Percentiles rank a stretch among this genome's conserved stretches.
phyloP scores from a whole-genome alignment of 768 basidiomycete species.

The Rossbeevera mucosa region DNA sequence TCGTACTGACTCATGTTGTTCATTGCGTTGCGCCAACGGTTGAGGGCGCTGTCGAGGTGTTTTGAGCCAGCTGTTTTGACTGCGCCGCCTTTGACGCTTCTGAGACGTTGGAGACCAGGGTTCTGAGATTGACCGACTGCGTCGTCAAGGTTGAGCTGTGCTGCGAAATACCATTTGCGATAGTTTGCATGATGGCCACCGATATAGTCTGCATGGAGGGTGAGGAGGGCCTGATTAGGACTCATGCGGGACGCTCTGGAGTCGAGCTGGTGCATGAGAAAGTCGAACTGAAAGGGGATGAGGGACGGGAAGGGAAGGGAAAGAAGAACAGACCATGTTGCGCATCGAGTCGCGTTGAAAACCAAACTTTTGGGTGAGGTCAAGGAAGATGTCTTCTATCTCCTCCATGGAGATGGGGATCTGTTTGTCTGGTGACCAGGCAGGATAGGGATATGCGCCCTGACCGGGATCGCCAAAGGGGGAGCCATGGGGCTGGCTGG shows the following conservation, averaged over 20 bases:
- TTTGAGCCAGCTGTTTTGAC: conserved; percentile 57
- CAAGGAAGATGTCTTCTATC: conserved; percentile 98
- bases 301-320: background rate
- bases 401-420: conserved; percentile 97
- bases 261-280: conserved; percentile 96
- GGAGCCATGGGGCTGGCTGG: conserved; percentile 52
- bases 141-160: conserved; percentile 98
- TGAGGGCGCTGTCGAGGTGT: conserved; percentile 88
- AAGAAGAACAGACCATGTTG: conserved; percentile 64
- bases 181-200: conserved; percentile 99
- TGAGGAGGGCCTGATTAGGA: conserved; percentile 91
- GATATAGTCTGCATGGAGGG: conserved; percentile 97
- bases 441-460: conserved; percentile 77
- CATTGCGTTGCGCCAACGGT: conserved; percentile 98
- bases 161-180: conserved; percentile 99
- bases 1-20: conserved; percentile 99
- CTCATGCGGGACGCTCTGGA: conserved; percentile 98
- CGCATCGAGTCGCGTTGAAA: conserved; percentile 96
- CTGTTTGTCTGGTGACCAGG: conserved; percentile 89
- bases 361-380: conserved; percentile 97
- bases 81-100: conserved; percentile 64
- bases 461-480: conserved; percentile 56
- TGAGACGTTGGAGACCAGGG: conserved; percentile 84
- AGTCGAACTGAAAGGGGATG: conserved; percentile 69
- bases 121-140: conserved; percentile 95